Conservation (phyloP, 106 monocot species). For the Dioscorea alata region DNA sequence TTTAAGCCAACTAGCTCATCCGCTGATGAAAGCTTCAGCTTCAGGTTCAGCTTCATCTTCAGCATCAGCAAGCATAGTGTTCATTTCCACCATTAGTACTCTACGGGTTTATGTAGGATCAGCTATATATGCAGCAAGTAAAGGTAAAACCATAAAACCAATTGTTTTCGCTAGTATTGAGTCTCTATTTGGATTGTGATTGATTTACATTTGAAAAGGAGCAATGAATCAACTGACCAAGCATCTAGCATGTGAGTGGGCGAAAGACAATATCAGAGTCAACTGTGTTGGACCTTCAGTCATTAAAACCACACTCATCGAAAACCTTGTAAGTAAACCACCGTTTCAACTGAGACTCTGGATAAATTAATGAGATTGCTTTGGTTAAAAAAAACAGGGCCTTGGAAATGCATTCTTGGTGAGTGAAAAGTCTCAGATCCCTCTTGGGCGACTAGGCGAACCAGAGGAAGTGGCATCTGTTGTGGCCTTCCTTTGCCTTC, state of each 20-base stretch:
- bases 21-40: slow-evolving; percentile 25
- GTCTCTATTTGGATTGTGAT: background rate
- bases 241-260: slow-evolving; percentile 38
- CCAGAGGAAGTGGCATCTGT: slow-evolving; percentile 11
- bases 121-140: slow-evolving; percentile 12
- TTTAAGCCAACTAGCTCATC: slow-evolving; percentile 31
- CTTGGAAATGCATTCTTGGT: background rate
- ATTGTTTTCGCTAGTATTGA: too few species aligned
- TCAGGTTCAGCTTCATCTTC: too few species aligned
- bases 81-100: slow-evolving; percentile 20
- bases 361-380: background rate
- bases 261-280: slow-evolving; percentile 23
- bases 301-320: slow-evolving; percentile 9
- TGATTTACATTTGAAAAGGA: slow-evolving; percentile 7
- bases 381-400: background rate
- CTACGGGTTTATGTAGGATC: background rate
- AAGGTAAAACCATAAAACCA: slow-evolving; percentile 5
- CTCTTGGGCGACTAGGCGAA: slow-evolving; percentile 3
- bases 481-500: slow-evolving; percentile 9
- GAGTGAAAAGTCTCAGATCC: background rate
- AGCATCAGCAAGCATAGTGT: slow-evolving; percentile 18
- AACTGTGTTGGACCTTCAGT: slow-evolving; percentile 33
- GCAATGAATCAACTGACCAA: slow-evolving; percentile 36
- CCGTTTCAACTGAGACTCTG: background rate
- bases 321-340: background rate